Base-by-base conservation (phyloP, 257 asterid species). In the Solanum microdontum region DNA sequence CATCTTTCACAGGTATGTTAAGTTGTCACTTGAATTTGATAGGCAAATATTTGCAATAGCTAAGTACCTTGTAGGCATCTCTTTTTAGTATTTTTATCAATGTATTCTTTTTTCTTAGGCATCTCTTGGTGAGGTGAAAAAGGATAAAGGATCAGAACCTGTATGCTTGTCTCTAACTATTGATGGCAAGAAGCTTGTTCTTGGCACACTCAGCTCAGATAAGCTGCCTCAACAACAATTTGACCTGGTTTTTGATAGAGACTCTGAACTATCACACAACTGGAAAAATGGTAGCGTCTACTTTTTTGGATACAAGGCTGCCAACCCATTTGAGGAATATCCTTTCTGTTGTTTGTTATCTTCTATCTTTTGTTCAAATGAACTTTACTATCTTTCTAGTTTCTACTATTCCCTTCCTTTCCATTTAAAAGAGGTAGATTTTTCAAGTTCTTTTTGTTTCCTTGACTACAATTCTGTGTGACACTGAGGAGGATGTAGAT, bases 141-240 rank as follows among this genome's bases (percentile, higher is more conserved):
- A 85, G 40, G 80, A 21, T 6, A 85, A 88, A 21, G 83, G 68
- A 37, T n/a, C 37, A 23, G 90, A 85, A 88, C 30, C 86, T 85
- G 86, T 88, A n/a, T 77, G 75, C 86, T 86, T 88, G 86, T 86
- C 21, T 66, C 77, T 88, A 13, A 85, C 17, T 14, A 40, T 85
- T 77, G 87, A 77, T 79, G 86, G 74, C 15, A 79, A 85, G 62
- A 88, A 85, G 75, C 73, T 85, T 30, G 88, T 85, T 85, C 88
- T 88, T 34, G 88, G 88, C 24, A 85, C 88, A 39, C 90, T 88
- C n/a, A 34, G 14, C 39, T 60, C 75, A 15, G 90, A 86, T 11
- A 88, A 88, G 43, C 45, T 88, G 33, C 90, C 87, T 15, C 90
- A 88, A 69, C 90, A 85, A 37, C 88, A 76, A 48, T 88, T 88